Conservation (phyloP, 352 stramenopile genomes). For the Globisporangium rhizosaccharum region DNA sequence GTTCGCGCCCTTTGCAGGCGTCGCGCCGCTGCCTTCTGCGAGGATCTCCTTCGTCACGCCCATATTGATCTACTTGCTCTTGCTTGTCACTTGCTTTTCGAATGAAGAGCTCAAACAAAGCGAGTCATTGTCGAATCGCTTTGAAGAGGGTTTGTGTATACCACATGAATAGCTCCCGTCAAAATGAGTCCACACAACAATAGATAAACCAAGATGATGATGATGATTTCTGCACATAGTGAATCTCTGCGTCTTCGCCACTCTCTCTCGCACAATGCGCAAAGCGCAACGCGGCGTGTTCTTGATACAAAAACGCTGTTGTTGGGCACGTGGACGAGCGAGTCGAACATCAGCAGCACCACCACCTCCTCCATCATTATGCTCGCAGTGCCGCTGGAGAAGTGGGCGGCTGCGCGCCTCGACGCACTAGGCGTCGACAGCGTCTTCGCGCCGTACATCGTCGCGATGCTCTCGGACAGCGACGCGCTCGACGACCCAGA, state of each 20-base stretch:
- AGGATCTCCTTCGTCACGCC: conserved; percentile 65
- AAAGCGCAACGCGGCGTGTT: too few species aligned
- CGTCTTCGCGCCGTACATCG: conserved; percentile 81
- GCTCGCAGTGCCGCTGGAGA: conserved; percentile 39
- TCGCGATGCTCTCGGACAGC: conserved; percentile 59
- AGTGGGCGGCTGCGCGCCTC: conserved; percentile 60
- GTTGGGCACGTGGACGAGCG: neutral
- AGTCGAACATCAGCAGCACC: too few species aligned
- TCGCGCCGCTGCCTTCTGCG: conserved; percentile 44
- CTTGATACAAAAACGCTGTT: too few species aligned
- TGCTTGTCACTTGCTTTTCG: neutral
- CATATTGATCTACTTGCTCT: conserved; percentile 23
- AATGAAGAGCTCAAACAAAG: neutral
- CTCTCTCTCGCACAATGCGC: too few species aligned
- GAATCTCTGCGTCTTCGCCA: too few species aligned
- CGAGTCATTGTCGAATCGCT: too few species aligned
- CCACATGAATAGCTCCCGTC: too few species aligned
- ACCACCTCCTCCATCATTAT: neutral
- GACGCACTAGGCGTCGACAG: conserved; percentile 71
- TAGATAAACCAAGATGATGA: too few species aligned
- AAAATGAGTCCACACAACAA: too few species aligned
- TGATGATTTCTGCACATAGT: too few species aligned
- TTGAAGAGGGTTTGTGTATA: too few species aligned
- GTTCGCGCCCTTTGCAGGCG: conserved; percentile 44
- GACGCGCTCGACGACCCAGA: conserved; percentile 35